Evolutionary conservation across 140 eudicot species (phyloP), one percentile per base, ranked within the genome.

Genomic region (Cichorium intybus): DNA sequence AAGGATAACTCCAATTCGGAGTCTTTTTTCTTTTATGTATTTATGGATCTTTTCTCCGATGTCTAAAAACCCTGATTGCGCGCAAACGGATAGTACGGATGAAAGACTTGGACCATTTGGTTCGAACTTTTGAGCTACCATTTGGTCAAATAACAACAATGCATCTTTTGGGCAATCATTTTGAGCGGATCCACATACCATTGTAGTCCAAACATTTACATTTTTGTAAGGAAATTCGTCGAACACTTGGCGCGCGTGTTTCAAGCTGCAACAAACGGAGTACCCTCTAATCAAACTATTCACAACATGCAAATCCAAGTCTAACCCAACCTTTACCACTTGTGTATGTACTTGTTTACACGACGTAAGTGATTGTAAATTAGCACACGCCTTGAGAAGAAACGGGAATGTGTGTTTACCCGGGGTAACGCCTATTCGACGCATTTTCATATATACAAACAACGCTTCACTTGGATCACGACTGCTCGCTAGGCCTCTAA

Each of bases 51-150:
- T 74, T 61, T 87, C 81, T 26, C 97, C 97, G 23, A 87, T 77
- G 34, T 75, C 83, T 73, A 90, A 69, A 66, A 85, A 74, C 31
- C 94, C 96, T 1, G 93, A 81, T 41, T 76, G 90, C 2, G 95
- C 97, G 73, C 97, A 90, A 18, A 94, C 95, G 0, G 96, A 90
- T 72, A 90, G 37, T 43, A 87, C 97, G 20, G 96, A 90, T 3
- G 95, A 79, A 53, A 90, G 64, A 14, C 89, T 75, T 0, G 83
- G 88, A 21, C 80, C 90, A 69, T 43, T 90, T 3, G 96, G 95
- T 60, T 87, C 96, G 39, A 84, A 43, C 10, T 79, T 75, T 33
- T 56, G 29, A 17, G 11, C 79, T 56, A 79, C 43, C 96, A 90
- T 90, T 31, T 11, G 61, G 45, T 79, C 58, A 60, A 90, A 90